Base-by-base conservation (phyloP, 1,284 basidiomycete species). In the Sphaerobolus stellatus region DNA sequence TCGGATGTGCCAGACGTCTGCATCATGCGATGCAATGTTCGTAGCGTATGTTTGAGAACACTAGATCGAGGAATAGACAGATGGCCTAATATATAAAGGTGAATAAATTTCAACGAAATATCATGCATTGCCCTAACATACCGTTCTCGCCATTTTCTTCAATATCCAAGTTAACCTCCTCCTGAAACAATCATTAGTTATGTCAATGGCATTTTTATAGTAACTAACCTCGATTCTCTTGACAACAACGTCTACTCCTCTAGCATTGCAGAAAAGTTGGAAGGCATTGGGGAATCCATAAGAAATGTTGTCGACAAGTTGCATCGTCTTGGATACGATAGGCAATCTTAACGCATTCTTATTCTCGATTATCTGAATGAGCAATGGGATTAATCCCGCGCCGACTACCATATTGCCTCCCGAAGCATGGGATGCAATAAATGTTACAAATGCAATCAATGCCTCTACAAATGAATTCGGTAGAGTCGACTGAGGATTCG, bases 1-100 rank as follows among this genome's bases (percentile, higher is more conserved):
- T 99, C 97, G 11, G 92, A 83, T 3, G 94, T 94, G 4, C 96
- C 94, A 0, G 94, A 90, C 1, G 91, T 88, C 65, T 94, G 91
- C 91, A 99, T 97, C 84, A 99, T 93, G 40, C 95, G 88, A 65
- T 96, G 92, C 72, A 97, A 86, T 0, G 94, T 94, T 43, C 97
- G 88, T 43, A 99, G 73, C n/a, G 94, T 82, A 60, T 94, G 88
- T 70, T 97, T 97, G 59, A 99, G 76, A 13, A 92, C 79, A 36
- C 87, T 84, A 16, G 83, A 79, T 7, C 87, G 81, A 27, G 83
- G 74, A 41, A 88, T 79, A 1, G 87, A 84, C 36, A 91, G 69
- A 62, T 84, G 79, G 46, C 78, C 84, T 87, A 51, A 31, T 6
- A 4, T 41, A 20, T 50, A 43, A 40, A 52, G 7, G 51, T 47